Conservation (phyloP, 2,329 filamentous ascomycete genomes). For the Cladophialophora immunda region DNA sequence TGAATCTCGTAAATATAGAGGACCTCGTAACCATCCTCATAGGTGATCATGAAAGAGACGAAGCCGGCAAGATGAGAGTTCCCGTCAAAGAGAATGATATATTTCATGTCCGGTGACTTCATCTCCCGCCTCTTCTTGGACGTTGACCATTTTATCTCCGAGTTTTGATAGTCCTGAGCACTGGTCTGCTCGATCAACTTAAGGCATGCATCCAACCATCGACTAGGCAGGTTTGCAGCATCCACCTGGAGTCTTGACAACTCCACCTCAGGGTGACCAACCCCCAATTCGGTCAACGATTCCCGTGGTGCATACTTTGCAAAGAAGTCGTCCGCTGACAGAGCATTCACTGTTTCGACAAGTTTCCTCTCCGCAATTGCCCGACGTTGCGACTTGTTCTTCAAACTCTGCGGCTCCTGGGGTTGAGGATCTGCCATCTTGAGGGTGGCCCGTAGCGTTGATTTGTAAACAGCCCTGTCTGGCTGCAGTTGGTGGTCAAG, state of each 20-base stretch:
- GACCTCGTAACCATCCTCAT: constrained; percentile 64
- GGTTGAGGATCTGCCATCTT: not conserved
- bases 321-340: constrained; percentile 51
- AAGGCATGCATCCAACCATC: constrained; percentile 61
- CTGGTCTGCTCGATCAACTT: constrained; percentile 64
- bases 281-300: constrained; percentile 21
- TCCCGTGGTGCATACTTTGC: constrained; percentile 44
- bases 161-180: constrained; percentile 60
- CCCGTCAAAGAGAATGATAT: constrained; percentile 55
- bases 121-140: constrained; percentile 65
- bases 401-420: not conserved
- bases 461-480: not conserved
- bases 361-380: constrained; percentile 37
- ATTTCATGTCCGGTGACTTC: constrained; percentile 66
- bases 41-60: constrained; percentile 65
- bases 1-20: constrained; percentile 73
- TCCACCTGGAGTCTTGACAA: constrained; percentile 21
- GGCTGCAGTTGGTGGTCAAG: not conserved
- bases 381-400: constrained; percentile 4
- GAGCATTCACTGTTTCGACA: constrained; percentile 54
- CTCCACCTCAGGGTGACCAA: constrained; percentile 19
- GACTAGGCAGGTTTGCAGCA: constrained; percentile 44
- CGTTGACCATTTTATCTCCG: constrained; percentile 63
- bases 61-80: constrained; percentile 50
- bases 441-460: not conserved